Conservation (phyloP, 164 flowering plant genomes). For the Piper betle region DNA sequence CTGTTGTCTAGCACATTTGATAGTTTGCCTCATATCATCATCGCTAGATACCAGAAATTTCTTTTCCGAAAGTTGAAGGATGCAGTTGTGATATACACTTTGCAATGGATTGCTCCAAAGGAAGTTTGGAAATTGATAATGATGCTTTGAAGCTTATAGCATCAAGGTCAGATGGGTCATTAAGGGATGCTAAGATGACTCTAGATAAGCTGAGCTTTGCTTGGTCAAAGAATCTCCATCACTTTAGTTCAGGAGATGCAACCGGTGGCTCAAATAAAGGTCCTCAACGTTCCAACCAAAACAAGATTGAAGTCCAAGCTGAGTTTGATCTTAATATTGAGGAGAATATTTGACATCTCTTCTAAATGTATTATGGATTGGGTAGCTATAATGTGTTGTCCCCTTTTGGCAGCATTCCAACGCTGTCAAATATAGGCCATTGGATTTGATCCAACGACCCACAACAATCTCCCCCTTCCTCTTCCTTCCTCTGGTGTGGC, state of each 20-base stretch:
- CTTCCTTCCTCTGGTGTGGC: no score
- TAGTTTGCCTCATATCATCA: slow-evolving; percentile 76
- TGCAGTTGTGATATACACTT: slow-evolving; percentile 73
- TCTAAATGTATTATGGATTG: no score
- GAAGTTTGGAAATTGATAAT: slow-evolving; percentile 77
- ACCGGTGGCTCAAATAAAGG: no score
- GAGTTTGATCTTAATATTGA: no score
- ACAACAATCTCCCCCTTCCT: no score
- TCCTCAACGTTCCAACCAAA: no score
- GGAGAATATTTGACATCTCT: no score
- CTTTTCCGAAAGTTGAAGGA: slow-evolving; percentile 93
- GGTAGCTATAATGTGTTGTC: no score
- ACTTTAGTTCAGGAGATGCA: slow-evolving; percentile 87
- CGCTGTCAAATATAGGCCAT: no score
- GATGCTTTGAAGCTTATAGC: slow-evolving; percentile 92
- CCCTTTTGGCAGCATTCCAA: no score
- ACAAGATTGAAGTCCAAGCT: no score
- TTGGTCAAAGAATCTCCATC: slow-evolving; percentile 80
- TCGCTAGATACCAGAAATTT: slow-evolving; percentile 95
- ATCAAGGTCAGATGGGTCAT: slow-evolving; percentile 91
- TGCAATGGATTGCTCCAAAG: slow-evolving; percentile 78
- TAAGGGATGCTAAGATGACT: slow-evolving; percentile 98
- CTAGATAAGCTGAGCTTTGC: slow-evolving; percentile 94
- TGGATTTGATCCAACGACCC: no score
- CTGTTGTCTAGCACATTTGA: slow-evolving; percentile 81